phyloP scores from a whole-genome alignment of 352 stramenopile genomes.

The Porosira glacialis region DNA sequence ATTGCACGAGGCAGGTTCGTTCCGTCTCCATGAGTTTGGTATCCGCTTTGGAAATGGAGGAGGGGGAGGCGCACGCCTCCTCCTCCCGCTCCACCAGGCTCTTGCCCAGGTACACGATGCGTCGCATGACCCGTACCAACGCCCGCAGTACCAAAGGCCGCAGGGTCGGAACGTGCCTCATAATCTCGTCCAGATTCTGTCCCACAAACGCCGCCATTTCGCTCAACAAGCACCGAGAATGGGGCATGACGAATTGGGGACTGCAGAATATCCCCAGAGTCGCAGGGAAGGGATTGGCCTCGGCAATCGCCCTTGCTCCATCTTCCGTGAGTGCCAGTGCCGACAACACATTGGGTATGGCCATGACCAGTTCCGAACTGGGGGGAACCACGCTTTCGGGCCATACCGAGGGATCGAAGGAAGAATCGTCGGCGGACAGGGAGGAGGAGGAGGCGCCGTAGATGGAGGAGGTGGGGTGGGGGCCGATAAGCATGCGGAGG shows the following conservation, averaged over 20 bases:
- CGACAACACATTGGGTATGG: constrained; percentile 89
- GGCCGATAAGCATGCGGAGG: constrained; percentile 86
- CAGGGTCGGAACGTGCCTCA: constrained; percentile 89
- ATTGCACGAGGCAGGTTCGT: constrained; percentile 79
- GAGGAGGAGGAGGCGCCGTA: too few species aligned
- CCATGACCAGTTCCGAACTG: constrained; percentile 89
- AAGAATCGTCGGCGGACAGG: constrained; percentile 39
- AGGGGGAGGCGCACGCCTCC: background rate
- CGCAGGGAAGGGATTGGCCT: constrained; percentile 87
- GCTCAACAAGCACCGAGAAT: constrained; percentile 85
- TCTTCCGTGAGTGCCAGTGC: constrained; percentile 89
- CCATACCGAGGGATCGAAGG: constrained; percentile 57
- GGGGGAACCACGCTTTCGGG: constrained; percentile 80
- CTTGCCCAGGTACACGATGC: constrained; percentile 81
- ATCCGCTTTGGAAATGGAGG: constrained; percentile 8
- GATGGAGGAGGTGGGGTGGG: too few species aligned
- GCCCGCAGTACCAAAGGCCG: constrained; percentile 85
- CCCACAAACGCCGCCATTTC: constrained; percentile 90
- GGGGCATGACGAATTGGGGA: constrained; percentile 86
- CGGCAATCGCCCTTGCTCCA: constrained; percentile 86
- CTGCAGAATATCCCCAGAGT: constrained; percentile 89
- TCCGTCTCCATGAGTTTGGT: constrained; percentile 57
- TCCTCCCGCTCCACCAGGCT: constrained; percentile 64
- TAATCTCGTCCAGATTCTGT: constrained; percentile 92
- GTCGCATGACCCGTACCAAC: constrained; percentile 86